Base-by-base conservation (phyloP, 345 rosid species). In the Odontarrhena argentea region DNA sequence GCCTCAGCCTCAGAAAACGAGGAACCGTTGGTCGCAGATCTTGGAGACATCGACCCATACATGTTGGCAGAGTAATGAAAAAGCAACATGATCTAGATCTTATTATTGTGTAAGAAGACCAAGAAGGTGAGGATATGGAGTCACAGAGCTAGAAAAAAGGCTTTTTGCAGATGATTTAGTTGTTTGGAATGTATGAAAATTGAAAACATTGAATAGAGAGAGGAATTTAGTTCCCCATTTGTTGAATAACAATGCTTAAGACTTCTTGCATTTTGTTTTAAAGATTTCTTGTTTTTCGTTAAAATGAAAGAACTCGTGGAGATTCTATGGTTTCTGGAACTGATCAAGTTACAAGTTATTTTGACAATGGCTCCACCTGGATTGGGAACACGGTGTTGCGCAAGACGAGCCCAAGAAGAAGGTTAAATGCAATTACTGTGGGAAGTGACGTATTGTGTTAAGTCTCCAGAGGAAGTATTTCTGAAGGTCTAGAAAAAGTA, bases 1-100 rank as follows among this genome's bases (percentile, higher is more conserved):
- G 79, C 9, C 22, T 18, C 22, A 18, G 1, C 77, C 0, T 58
- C 78, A 15, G 96, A 86, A 67, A 97, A 81, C 55, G 89, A 85
- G 60, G 91, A 85, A 13, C 24, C 92, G 8, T 28, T 87, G 42
- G 75, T 83, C 6, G 98, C 97, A 15, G 89, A 95, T 72, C 86
- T 87, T 28, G 98, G 98, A 60, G 96, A 86, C 11, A 78, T 75
- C 1, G 99, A 95, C 77, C 98, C 99, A 6, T 95, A 80, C 64
- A 84, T 91, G 96, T 57, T 82, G 66, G 93, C 85, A 43, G 89
- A 87, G 68, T 85, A 75, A 79, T 57, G 15, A 6, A 13, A 80
- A 65, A n/a, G 4, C 47, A 3, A 55, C 51, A 47, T 38, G 65
- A 56, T 53, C 56, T 45, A 18, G 41, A 41, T 41, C 58, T 32